phyloP scores from a whole-genome alignment of 108 stramenopile genomes.

The Cyclostephanos invisitatus region DNA sequence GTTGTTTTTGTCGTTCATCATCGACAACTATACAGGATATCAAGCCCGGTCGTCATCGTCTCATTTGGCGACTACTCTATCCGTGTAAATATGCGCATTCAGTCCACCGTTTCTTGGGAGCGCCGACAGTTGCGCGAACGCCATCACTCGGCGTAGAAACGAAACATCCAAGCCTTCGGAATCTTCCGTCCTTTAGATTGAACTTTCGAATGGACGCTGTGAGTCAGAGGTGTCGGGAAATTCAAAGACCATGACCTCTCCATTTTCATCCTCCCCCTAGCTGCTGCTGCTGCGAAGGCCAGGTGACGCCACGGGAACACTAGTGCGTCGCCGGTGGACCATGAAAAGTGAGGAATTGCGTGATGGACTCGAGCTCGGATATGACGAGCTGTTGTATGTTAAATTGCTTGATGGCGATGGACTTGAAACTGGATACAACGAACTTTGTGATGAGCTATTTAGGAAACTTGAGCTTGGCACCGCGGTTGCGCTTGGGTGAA shows the following conservation, averaged over 20 bases:
- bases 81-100: constrained; percentile 35
- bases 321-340: too few relatives aligned
- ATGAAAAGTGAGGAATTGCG: not conserved
- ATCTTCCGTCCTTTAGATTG: constrained; percentile 37
- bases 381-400: not conserved
- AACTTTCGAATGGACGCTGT: constrained; percentile 39
- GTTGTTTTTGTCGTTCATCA: constrained; percentile 28
- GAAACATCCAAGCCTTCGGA: constrained; percentile 29
- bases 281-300: constrained; percentile 32
- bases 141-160: constrained; percentile 41
- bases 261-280: constrained; percentile 22
- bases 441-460: not conserved
- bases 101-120: constrained; percentile 28
- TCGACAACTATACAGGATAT: constrained; percentile 28
- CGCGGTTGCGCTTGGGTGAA: constrained; percentile 10
- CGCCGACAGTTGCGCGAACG: constrained; percentile 26
- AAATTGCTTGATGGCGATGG: constrained; percentile 3
- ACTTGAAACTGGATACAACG: constrained; percentile 2
- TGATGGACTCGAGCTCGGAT: constrained; percentile 5
- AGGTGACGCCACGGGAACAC: too few relatives aligned
- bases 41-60: constrained; percentile 21
- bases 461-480: not conserved
- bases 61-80: constrained; percentile 13
- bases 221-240: constrained; percentile 19
- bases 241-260: constrained; percentile 26